Evolutionary conservation across 176 grass and related monocot genomes (phyloP), one percentile per base, ranked within the genome.

Genomic region (Cocos nucifera): DNA sequence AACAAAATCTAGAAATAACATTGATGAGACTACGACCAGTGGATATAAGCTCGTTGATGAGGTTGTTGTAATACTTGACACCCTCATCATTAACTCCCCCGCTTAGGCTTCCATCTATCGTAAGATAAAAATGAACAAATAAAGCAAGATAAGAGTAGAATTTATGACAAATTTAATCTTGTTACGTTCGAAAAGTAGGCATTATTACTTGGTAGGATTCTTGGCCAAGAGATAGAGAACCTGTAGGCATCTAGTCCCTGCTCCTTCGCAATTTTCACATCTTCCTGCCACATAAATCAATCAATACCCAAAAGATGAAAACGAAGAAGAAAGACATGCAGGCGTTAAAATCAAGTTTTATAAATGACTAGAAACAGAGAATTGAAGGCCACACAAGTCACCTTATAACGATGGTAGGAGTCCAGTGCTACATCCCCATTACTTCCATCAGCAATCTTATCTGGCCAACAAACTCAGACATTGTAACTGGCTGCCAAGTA

Each of bases 21-120:
- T 17, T 22, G 5, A 2, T 4, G 20, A 3, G 56, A 19, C 17
- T 28, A 66, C 6, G 4, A 84, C 86, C 81, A 57, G 62, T 81
- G 5, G 81, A 51, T 62, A 84, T 6, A 44, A 89, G 63, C 51
- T 89, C 81, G 15, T 89, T 50, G 5, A 84, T 80, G 55, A 89
- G 69, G 63, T 65, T 72, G 62, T 89, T 89, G 65, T 89, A 89
- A 58, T 79, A 84, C 10, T 79, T 56, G 8, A 89, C 59, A 10
- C 86, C 86, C 55, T 70, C 77, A 27, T 74, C 70, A 74, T 81
- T 89, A 22, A 84, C 44, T 52, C 86, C 80, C 49, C 86, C 80
- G 30, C 65, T 66, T 35, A 77, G 53, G n/a, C 50, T 77, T 56
- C 86, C 86, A 26, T 67, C 86, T 89, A 57, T 12, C 64, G 27